Evolutionary conservation across 139 green algal genomes (phyloP).

Genomic region (Picochlorum sp.): DNA sequence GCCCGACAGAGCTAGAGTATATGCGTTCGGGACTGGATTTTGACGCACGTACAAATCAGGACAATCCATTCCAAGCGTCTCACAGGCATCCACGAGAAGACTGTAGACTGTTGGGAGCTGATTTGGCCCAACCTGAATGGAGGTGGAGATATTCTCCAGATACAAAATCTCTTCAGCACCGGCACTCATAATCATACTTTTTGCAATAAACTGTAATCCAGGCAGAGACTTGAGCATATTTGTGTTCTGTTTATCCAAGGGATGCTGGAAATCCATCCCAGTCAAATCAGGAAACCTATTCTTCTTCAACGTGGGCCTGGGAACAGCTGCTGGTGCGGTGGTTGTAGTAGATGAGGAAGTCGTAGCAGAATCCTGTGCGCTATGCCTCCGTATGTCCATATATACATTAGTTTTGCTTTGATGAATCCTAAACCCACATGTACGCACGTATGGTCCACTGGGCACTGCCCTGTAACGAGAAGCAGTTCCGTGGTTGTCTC

Average conservation of each 20-base stretch:
- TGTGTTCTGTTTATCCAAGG: slow-evolving; percentile 93
- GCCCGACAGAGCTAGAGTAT: slow-evolving; percentile 87
- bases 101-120: slow-evolving; percentile 78
- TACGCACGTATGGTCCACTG: too few species aligned
- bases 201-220: slow-evolving; percentile 71
- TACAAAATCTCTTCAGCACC: slow-evolving; percentile 54
- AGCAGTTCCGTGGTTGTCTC: too few species aligned
- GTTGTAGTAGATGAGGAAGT: too few species aligned
- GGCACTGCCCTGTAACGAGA: too few species aligned
- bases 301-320: neutral
- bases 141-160: slow-evolving; percentile 89
- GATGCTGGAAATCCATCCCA: slow-evolving; percentile 64
- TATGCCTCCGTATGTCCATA: too few species aligned
- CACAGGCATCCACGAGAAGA: slow-evolving; percentile 62
- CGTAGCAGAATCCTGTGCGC: too few species aligned
- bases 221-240: slow-evolving; percentile 68
- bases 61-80: slow-evolving; percentile 66
- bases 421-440: too few species aligned
- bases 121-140: slow-evolving; percentile 57
- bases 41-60: slow-evolving; percentile 85
- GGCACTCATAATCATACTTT: slow-evolving; percentile 50
- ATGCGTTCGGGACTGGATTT: slow-evolving; percentile 84
- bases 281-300: slow-evolving; percentile 8
- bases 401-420: too few species aligned
- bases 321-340: too few species aligned